A percentile compares a stretch with the other conserved stretches of the same genome.
phyloP scores from a whole-genome alignment of 73 alveolate genomes.

The Tetrahymena borealis region DNA sequence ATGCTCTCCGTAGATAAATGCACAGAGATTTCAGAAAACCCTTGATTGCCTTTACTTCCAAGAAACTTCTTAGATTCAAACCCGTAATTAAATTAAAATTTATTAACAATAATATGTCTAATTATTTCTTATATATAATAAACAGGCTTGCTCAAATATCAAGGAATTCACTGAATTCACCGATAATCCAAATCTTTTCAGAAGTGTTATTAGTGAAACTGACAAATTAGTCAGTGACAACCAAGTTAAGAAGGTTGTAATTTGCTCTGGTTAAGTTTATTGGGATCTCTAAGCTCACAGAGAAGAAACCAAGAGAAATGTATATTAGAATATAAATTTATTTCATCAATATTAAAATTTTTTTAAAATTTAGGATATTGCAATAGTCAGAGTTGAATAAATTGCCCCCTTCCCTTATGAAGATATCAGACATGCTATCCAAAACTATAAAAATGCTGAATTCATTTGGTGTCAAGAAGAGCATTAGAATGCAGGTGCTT shows the following conservation, averaged over 20 bases:
- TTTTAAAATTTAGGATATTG: conserved; percentile 71
- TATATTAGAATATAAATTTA: too few relatives aligned
- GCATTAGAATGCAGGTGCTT: conserved; percentile 70
- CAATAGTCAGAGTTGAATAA: conserved; percentile 84
- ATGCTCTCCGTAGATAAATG: conserved; percentile 72
- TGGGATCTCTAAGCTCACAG: conserved; percentile 60
- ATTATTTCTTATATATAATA: not conserved
- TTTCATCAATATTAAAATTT: too few relatives aligned
- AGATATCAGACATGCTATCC: conserved; percentile 46
- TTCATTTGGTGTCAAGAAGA: conserved; percentile 74
- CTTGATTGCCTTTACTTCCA: conserved; percentile 73
- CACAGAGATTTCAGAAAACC: conserved; percentile 85
- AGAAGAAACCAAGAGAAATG: conserved; percentile 17
- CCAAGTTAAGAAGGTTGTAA: conserved; percentile 59
- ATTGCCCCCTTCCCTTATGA: conserved; percentile 92
- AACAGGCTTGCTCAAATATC: conserved; percentile 42
- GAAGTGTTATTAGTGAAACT: conserved; percentile 20
- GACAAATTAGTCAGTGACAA: conserved; percentile 21
- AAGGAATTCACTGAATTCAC: conserved; percentile 39
- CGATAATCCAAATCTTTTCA: conserved; percentile 30
- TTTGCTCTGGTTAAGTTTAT: conserved; percentile 80
- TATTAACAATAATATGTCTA: conserved; percentile 17
- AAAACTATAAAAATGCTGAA: conserved; percentile 61
- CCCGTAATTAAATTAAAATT: conserved; percentile 35
- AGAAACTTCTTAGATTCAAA: conserved; percentile 72